Evolutionary conservation across 805 yeast species (phyloP), one percentile per base, ranked within the genome.

Genomic region (Tetrapisispora phaffii): DNA sequence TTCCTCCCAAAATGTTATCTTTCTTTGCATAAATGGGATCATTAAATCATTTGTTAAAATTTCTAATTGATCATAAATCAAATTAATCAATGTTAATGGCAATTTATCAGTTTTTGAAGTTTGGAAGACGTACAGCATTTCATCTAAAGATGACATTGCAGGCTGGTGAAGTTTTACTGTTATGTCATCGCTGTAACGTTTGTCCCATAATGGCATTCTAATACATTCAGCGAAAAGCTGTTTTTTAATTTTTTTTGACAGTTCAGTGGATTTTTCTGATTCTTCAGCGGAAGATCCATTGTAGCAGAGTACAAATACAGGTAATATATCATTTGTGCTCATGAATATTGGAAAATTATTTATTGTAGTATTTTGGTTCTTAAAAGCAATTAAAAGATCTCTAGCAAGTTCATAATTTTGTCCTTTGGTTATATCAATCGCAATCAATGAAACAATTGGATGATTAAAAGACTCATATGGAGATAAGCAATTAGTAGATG

Each of bases 391-490:
- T 20, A 85, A 64, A 33, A 78, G 59, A 17, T 73, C 74, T 42
- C 82, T 71, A 5, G 93, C 79, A n/a, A 66, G 62, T 12, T 75
- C 79, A 28, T 76, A 60, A 13, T 48, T 50, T 47, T 62, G 58
- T 1, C 55, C 57, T 26, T 44, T 45, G 15, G 56, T 46, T 21
- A 61, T 48, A 45, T 85, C 76, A 3, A 87, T 69, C 0, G 81
- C 80, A 42, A 87, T 71, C 13, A 90, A 59, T 35, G 88, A 83
- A 2, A 85, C 74, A 1, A 87, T 75, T 0, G 97, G 97, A 58
- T 89, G 96, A 52, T 84, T 80, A 60, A 88, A 80, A 5, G 87
- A 80, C 61, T 90, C 97, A 58, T 85, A 86, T 1, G 90, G 80
- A 2, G 85, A 77, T 8, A 85, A 64, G 7, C 73, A 72, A 13